Evolutionary conservation across 176 grass and related monocot species (phyloP), one percentile per base, ranked within the genome.

Genomic region (Oryza meridionalis): DNA sequence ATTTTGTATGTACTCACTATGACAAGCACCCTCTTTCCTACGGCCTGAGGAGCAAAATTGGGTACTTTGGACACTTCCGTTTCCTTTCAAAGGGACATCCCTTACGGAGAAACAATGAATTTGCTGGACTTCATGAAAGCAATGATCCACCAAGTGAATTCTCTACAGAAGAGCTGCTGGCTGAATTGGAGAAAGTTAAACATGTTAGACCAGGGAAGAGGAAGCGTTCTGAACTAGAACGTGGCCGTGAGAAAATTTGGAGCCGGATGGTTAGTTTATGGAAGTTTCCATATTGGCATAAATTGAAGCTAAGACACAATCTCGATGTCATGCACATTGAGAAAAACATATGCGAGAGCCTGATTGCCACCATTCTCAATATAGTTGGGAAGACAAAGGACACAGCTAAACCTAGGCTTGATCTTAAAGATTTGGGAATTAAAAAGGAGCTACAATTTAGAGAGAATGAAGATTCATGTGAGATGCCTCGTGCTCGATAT

Each of bases 381-480:
- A 21, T 58, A 3, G 4, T 0, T 3, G 11, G 45, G 0, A 47
- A 47, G 45, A 47, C 45, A 47, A 47, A 47, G 2, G 45, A 47
- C 12, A 47, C 12, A 47, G 0, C 1, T 12, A 47, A 47, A 13
- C 11, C 45, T 0, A 47, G 11, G 45, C 45, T 47, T 13, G 11
- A 13, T 14, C 3, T 47, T 1, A 14, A 14, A 0, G 11, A 47
- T 47, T 47, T 47, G 12, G 45, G 45, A 0, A 47, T 88, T 82
- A 75, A 65, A 82, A 9, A 76, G 8, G 59, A 82, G 0, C 12
- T 88, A 22, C 71, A 82, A 24, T 62, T 65, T 4, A 70, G 4
- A 71, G 31, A 55, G 12, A 42, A 65, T 5, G 42, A 29, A 55
- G 24, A 55, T 46, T 51, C 22, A n/a, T 77, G 16, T 14, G 70